Base-by-base conservation (phyloP, 306 rosid genomes). In the Lathyrus tuberosus region DNA sequence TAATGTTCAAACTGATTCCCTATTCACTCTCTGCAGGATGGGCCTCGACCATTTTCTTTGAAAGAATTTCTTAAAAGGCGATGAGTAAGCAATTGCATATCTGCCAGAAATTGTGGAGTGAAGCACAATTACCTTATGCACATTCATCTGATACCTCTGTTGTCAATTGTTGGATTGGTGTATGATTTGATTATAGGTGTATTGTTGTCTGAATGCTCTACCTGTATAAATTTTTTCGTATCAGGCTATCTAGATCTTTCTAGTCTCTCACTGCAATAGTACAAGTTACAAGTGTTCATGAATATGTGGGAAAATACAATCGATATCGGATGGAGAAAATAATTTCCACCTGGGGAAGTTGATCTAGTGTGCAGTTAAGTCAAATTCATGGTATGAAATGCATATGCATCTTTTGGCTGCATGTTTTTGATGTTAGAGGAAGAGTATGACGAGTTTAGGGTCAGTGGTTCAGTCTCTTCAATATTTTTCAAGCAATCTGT, bases 41-140 rank as follows among this genome's bases (percentile, higher is more conserved):
- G 79, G 14, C 73, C 71, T 54, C 87, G 79, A 3, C 57, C 89
- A 18, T 94, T 94, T 83, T 86, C 92, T 62, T 79, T 89, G 84
- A 73, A 79, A 78, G 88, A 92, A 73, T 92, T 89, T 69, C 83
- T 92, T 42, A 80, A 82, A 71, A 80, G 91, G 76, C 82, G 78
- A 84, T 17, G 68, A 62, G 18, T 35, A 64, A 63, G 67, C 22
- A 9, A 33, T 76, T 48, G 70, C 78, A 74, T 62, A 44, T 71
- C 63, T 17, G 48, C 30, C 33, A 61, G 38, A 40, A 44, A 38
- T 6, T 64, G 71, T 70, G 75, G 69, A 67, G 47, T 42, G 84
- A 69, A 57, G 76, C 75, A 14, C 33, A 51, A 42, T 65, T 76
- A 47, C 76, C 75, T 75, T 42, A 57, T 30, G 52, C 72, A 5